Evolutionary conservation across 306 rosid genomes (phyloP).

Genomic region (Rosa multiflora): DNA sequence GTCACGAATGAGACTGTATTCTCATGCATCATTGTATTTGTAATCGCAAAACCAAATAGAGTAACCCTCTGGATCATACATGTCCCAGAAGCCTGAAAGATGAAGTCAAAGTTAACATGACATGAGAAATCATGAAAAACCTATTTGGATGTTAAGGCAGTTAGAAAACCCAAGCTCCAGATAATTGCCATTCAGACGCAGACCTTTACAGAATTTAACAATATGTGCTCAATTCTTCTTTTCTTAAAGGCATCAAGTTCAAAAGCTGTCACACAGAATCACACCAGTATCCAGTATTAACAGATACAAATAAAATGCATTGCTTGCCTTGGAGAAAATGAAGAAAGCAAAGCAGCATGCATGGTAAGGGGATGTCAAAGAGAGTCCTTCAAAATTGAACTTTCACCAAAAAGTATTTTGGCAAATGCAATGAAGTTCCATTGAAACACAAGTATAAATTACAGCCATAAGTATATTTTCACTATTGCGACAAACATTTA

Average conservation of each 20-base stretch:
- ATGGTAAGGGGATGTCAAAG: not conserved
- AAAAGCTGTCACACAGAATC: not conserved
- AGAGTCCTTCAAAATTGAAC: not conserved
- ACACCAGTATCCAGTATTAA: not conserved
- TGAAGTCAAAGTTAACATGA: not conserved
- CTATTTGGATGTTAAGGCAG: not conserved
- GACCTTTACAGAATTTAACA: not conserved
- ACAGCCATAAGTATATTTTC: not conserved
- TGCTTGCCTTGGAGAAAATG: no score
- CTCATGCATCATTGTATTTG: constrained; percentile 76
- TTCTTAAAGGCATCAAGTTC: not conserved
- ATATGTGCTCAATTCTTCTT: not conserved
- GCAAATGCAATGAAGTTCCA: not conserved
- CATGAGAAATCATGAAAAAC: not conserved
- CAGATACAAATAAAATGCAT: not conserved
- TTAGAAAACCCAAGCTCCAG: not conserved
- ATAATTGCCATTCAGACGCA: not conserved
- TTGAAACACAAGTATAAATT: not conserved
- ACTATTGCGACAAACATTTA: not conserved
- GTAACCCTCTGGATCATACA: constrained; percentile 93
- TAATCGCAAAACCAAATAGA: constrained; percentile 84
- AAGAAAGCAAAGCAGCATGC: not conserved
- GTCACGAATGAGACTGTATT: constrained; percentile 79
- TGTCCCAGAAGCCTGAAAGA: constrained; percentile 84
- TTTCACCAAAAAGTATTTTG: not conserved